These are phyloP conservation scores for Pleurotus salmoneostramineus DNA, from an alignment of 768 basidiomycete genomes.

Conservation along the genomic window DNA sequence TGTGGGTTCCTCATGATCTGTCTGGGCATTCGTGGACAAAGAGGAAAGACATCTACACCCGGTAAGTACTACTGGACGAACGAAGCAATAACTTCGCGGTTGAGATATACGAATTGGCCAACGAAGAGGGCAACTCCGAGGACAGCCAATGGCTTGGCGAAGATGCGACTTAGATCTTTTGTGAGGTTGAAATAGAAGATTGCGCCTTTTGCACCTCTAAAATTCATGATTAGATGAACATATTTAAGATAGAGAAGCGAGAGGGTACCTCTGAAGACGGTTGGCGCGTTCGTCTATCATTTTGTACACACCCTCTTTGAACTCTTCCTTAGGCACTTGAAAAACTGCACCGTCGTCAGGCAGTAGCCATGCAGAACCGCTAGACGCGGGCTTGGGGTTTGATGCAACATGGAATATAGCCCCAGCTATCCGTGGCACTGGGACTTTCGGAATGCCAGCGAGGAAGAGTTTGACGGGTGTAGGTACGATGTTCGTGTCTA, in stretches of 20 bases:
- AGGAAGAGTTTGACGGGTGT: conserved; percentile 35
- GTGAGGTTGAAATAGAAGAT: not conserved
- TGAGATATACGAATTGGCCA: not conserved
- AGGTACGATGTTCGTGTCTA: conserved; percentile 46
- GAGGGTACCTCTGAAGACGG: conserved; percentile 21
- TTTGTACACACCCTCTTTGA: conserved; percentile 48
- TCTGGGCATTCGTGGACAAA: too few species aligned
- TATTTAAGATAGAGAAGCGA: not conserved
- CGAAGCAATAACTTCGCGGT: not conserved
- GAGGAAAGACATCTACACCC: not conserved
- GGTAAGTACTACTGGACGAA: not conserved
- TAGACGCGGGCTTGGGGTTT: conserved; percentile 38
- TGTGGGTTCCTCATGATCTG: not conserved
- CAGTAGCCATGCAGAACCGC: conserved; percentile 43
- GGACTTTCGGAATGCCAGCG: conserved; percentile 45
- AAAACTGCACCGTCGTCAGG: conserved; percentile 49
- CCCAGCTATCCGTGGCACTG: conserved; percentile 43
- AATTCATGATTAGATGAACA: not conserved
- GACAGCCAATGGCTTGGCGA: not conserved
- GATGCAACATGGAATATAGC: conserved; percentile 51
- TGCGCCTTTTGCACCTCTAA: not conserved
- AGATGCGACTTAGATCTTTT: not conserved
- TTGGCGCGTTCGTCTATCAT: conserved; percentile 46
- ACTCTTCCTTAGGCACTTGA: conserved; percentile 38
- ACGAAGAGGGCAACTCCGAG: not conserved